These are phyloP conservation scores for Euphorbia celastroides DNA, from an alignment of 441 rosid species.

Conservation along the genomic window DNA sequence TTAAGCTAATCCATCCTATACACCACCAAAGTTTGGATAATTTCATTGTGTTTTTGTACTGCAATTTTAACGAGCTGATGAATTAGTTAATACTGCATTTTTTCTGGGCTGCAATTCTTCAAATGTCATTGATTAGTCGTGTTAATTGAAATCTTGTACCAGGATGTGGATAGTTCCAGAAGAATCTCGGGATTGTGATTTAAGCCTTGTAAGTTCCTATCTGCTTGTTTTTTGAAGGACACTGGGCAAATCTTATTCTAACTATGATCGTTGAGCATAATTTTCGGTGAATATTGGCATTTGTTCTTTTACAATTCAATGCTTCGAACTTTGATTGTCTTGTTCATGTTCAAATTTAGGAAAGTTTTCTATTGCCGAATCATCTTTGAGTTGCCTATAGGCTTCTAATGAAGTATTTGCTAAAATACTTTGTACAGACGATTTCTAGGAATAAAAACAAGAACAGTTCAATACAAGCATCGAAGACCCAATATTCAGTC, in stretches of 20 bases:
- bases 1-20: not conserved
- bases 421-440: constrained; percentile 16
- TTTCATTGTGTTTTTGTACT: constrained; percentile 1
- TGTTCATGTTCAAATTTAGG: not conserved
- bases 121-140: not conserved
- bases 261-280: not conserved
- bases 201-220: constrained; percentile 36
- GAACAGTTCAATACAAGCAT: constrained; percentile 25
- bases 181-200: constrained; percentile 27
- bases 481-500: constrained; percentile 31
- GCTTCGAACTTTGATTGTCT: not conserved
- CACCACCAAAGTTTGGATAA: not conserved
- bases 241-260: not conserved
- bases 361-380: not conserved
- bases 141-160: constrained; percentile 20
- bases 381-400: not conserved
- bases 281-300: not conserved
- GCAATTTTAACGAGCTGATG: not conserved
- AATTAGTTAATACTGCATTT: constrained; percentile 2
- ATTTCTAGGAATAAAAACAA: constrained; percentile 18
- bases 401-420: constrained; percentile 12
- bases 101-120: not conserved
- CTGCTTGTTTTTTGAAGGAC: not conserved
- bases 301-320: not conserved
- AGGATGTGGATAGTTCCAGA: constrained; percentile 46